Conservation (phyloP, 2,329 filamentous ascomycete species). For the Aspergillus candidus region DNA sequence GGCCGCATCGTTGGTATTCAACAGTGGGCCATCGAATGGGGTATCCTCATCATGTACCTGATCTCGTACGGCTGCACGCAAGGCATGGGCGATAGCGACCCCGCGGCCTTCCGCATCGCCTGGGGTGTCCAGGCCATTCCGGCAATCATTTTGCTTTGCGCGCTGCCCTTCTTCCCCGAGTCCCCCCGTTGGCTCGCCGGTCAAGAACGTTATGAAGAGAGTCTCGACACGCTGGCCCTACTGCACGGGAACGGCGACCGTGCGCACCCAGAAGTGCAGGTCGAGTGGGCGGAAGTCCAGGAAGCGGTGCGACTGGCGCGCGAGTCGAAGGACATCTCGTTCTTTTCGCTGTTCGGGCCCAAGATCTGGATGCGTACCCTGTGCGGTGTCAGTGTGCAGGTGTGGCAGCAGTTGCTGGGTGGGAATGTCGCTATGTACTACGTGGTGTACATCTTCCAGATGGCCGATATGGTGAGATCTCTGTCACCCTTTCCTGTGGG, state of each 20-base stretch:
- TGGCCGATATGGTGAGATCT: constrained; percentile 47
- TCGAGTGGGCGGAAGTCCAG: constrained; percentile 42
- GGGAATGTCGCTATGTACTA: constrained; percentile 57
- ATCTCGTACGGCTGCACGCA: constrained; percentile 36
- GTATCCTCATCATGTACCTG: constrained; percentile 41
- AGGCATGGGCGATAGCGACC: constrained; percentile 30
- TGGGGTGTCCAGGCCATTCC: constrained; percentile 61
- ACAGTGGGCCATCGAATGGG: constrained; percentile 42
- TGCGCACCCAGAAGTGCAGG: constrained; percentile 50
- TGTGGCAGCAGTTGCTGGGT: constrained; percentile 53
- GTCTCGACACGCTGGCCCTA: constrained; percentile 47
- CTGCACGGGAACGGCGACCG: constrained; percentile 54
- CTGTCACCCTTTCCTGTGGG: not conserved
- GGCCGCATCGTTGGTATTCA: constrained; percentile 41
- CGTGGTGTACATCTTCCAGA: constrained; percentile 55
- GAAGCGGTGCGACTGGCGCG: constrained; percentile 28
- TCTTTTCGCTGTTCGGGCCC: constrained; percentile 42
- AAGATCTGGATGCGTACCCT: constrained; percentile 48
- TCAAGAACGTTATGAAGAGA: constrained; percentile 53
- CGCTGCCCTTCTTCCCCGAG: constrained; percentile 53
- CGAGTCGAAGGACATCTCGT: constrained; percentile 28
- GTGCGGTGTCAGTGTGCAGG: constrained; percentile 49
- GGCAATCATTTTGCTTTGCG: constrained; percentile 50
- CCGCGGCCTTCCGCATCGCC: constrained; percentile 51
- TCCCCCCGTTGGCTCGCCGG: constrained; percentile 57